Conservation (phyloP, 805 yeast genomes). For the Pichia californica region DNA sequence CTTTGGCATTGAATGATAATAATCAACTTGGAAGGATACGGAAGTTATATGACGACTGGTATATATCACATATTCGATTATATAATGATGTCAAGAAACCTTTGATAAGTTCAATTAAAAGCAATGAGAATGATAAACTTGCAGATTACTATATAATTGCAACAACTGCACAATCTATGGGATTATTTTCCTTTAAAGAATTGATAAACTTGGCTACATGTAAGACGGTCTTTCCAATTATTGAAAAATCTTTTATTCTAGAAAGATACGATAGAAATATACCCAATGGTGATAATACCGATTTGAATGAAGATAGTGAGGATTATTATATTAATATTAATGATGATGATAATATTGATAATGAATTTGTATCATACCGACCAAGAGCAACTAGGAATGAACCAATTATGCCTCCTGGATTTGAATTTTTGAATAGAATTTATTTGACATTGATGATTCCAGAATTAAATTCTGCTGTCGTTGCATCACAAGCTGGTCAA, state of each 20-base stretch:
- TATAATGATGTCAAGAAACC: background rate
- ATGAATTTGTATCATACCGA: background rate
- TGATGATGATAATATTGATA: background rate
- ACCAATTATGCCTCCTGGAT: constrained; percentile 4
- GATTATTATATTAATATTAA: too few relatives aligned
- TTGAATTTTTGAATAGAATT: constrained; percentile 23
- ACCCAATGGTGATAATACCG: too few relatives aligned
- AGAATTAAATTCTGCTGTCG: constrained; percentile 33
- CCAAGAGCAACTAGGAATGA: background rate
- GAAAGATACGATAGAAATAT: background rate
- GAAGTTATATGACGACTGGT: constrained; percentile 27
- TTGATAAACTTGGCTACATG: constrained; percentile 4
- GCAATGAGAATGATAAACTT: background rate
- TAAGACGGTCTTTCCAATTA: constrained; percentile 2
- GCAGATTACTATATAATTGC: background rate
- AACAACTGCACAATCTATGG: background rate
- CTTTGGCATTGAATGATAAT: constrained; percentile 18
- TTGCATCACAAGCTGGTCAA: constrained; percentile 39
- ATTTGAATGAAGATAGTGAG: too few relatives aligned
- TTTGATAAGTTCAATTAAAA: too few relatives aligned
- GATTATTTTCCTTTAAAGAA: constrained; percentile 3
- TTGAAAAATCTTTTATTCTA: background rate
- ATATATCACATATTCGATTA: constrained; percentile 18
- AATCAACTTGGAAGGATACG: constrained; percentile 25
- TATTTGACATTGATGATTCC: constrained; percentile 11